These are phyloP conservation scores for Actinomortierella ambigua DNA, from an alignment of 371 early-diverging fungal species.

Conservation along the genomic window DNA sequence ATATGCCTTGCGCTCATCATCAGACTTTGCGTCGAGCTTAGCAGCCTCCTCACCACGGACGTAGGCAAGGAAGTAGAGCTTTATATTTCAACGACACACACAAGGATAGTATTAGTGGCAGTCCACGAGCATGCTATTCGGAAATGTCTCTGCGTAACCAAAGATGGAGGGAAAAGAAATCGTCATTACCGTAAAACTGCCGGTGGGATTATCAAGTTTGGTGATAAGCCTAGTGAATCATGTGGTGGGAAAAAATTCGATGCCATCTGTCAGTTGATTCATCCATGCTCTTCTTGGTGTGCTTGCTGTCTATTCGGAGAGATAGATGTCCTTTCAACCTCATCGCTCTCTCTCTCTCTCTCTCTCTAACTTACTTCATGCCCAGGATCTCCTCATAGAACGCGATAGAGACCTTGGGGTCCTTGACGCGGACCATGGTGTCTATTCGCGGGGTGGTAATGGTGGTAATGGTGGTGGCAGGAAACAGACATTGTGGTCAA, in stretches of 20 bases:
- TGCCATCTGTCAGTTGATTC: neutral
- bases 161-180: too few species aligned
- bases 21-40: constrained; percentile 48
- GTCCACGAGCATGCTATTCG: too few species aligned
- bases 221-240: constrained; percentile 61
- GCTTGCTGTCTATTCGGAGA: too few species aligned
- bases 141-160: too few species aligned
- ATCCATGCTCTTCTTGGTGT: too few species aligned
- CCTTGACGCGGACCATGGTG: constrained; percentile 87
- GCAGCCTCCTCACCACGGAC: constrained; percentile 53
- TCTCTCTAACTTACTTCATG: constrained; percentile 67
- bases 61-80: constrained; percentile 77
- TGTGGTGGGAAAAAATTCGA: neutral
- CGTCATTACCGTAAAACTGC: constrained; percentile 82
- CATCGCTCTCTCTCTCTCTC: too few species aligned
- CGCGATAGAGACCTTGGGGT: constrained; percentile 74
- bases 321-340: too few species aligned
- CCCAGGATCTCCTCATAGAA: constrained; percentile 84
- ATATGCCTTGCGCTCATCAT: constrained; percentile 60
- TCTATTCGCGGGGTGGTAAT: constrained; percentile 46
- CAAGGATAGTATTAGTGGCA: neutral
- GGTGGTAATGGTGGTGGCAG: too few species aligned
- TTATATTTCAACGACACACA: neutral
- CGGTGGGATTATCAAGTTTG: constrained; percentile 57
- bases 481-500: too few species aligned